Percentiles rank a stretch among this genome's conserved stretches.
Conservation (phyloP, 2,329 filamentous ascomycete genomes). For the Chrysosporium queenslandicum region DNA sequence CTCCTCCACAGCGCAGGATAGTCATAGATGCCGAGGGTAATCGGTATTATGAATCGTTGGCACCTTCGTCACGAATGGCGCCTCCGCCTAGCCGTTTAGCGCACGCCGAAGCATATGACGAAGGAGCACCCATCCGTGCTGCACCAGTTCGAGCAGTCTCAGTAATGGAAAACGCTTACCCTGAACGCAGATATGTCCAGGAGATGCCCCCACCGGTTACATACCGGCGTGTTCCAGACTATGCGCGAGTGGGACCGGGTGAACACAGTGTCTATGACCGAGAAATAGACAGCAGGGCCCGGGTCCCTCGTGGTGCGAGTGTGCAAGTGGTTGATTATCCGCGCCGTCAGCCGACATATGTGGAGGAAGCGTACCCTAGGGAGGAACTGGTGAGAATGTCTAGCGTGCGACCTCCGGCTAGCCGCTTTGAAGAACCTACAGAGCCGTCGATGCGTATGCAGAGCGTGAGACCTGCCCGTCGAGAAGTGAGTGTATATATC, state of each 20-base stretch:
- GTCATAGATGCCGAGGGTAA: slow-evolving; percentile 75
- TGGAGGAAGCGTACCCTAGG: slow-evolving; percentile 54
- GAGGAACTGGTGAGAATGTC: slow-evolving; percentile 48
- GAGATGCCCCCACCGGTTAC: slow-evolving; percentile 36
- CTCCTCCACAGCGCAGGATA: slow-evolving; percentile 54
- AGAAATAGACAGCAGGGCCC: slow-evolving; percentile 27
- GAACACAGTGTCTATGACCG: slow-evolving; percentile 28
- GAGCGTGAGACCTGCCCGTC: slow-evolving; percentile 36
- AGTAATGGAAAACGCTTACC: slow-evolving; percentile 35
- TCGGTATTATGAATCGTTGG: slow-evolving; percentile 56
- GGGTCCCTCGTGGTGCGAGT: slow-evolving; percentile 31
- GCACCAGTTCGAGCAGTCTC: slow-evolving; percentile 34
- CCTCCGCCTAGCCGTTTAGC: slow-evolving; percentile 25
- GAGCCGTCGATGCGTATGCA: slow-evolving; percentile 34
- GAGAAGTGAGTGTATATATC: slow-evolving; percentile 36
- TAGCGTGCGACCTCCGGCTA: slow-evolving; percentile 48
- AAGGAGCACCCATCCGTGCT: slow-evolving; percentile 24
- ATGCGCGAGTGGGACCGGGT: slow-evolving; percentile 24
- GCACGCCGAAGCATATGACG: slow-evolving; percentile 29
- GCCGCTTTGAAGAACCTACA: slow-evolving; percentile 36
- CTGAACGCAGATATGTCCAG: slow-evolving; percentile 33
- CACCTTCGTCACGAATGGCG: slow-evolving; percentile 29
- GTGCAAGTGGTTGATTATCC: slow-evolving; percentile 36
- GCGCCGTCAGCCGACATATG: slow-evolving; percentile 30
- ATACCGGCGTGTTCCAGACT: slow-evolving; percentile 35